These are phyloP conservation scores for Eremothecium sinecaudum DNA, from an alignment of 1,139 yeast species.

Conservation along the genomic window DNA sequence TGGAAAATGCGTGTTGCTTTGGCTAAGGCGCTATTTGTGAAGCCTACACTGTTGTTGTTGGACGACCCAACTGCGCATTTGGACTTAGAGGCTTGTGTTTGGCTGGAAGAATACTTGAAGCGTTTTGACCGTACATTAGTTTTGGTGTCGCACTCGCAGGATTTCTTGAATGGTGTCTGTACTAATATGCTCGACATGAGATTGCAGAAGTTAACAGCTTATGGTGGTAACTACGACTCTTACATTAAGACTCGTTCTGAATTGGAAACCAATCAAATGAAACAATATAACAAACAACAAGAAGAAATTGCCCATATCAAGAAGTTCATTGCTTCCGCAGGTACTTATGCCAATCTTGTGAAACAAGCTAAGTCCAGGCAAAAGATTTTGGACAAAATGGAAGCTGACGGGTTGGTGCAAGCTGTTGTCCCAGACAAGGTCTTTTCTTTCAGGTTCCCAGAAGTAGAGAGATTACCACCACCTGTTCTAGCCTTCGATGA, in stretches of 20 bases:
- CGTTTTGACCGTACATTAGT: slow-evolving; percentile 89
- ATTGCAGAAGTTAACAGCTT: slow-evolving; percentile 50
- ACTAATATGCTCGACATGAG: slow-evolving; percentile 98
- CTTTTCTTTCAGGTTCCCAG: slow-evolving; percentile 88
- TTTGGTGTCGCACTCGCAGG: slow-evolving; percentile 95
- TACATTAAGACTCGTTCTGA: slow-evolving; percentile 91
- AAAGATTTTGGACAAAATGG: slow-evolving; percentile 99
- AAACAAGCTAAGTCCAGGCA: slow-evolving; percentile 99
- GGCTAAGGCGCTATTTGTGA: slow-evolving; percentile 72
- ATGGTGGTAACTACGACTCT: slow-evolving; percentile 98
- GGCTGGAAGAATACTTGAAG: slow-evolving; percentile 97
- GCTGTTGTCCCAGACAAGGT: slow-evolving; percentile 90
- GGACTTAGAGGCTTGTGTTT: slow-evolving; percentile 98
- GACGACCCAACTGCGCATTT: slow-evolving; percentile 99
- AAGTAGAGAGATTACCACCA: slow-evolving; percentile 95
- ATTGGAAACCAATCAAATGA: slow-evolving; percentile 95
- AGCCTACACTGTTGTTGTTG: slow-evolving; percentile 73
- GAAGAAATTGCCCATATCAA: slow-evolving; percentile 97
- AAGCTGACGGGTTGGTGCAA: slow-evolving; percentile 95
- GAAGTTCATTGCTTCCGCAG: slow-evolving; percentile 98
- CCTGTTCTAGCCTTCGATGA: slow-evolving; percentile 97
- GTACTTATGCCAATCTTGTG: slow-evolving; percentile 98
- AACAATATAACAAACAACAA: slow-evolving; percentile 93
- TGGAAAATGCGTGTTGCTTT: slow-evolving; percentile 77
- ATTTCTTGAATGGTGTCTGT: slow-evolving; percentile 98